Evolutionary conservation across 1,284 basidiomycete genomes (phyloP).

Genomic region (Flammula alnicola): DNA sequence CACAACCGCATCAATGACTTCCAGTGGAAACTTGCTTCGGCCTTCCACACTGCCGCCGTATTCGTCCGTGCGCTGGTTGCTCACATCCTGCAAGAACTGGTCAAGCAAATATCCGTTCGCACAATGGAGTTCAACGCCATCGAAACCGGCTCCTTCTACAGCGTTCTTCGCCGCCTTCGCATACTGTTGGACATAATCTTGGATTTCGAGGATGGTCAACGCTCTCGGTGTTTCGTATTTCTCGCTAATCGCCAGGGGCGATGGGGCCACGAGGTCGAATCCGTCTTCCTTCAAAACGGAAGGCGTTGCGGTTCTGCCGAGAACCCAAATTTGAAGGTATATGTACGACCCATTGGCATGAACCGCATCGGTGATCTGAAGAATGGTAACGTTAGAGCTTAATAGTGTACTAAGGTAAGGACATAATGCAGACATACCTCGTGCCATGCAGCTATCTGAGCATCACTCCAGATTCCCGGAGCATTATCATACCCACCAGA

Average conservation of each 20-base stretch:
- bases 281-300: conserved; percentile 32
- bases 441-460: conserved; percentile 47
- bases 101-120: conserved; percentile 32
- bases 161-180: conserved; percentile 31
- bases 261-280: conserved; percentile 24
- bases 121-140: conserved; percentile 32
- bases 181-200: conserved; percentile 25
- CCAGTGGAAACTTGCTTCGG: conserved; percentile 49
- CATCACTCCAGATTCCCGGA: conserved; percentile 44
- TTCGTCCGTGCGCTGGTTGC: conserved; percentile 49
- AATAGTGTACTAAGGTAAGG: background rate
- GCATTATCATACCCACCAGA: conserved; percentile 36
- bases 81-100: conserved; percentile 33
- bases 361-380: conserved; percentile 35
- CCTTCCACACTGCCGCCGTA: conserved; percentile 62
- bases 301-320: conserved; percentile 45
- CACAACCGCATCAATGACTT: conserved; percentile 49
- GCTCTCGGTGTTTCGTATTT: conserved; percentile 18
- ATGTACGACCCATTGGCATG: conserved; percentile 51
- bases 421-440: conserved; percentile 27
- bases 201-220: conserved; percentile 26
- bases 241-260: conserved; percentile 18
- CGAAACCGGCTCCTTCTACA: conserved; percentile 30
- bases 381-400: background rate
- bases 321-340: conserved; percentile 54